These are phyloP conservation scores for Termitomyces heimii DNA, from an alignment of 768 basidiomycete species.

Conservation along the genomic window DNA sequence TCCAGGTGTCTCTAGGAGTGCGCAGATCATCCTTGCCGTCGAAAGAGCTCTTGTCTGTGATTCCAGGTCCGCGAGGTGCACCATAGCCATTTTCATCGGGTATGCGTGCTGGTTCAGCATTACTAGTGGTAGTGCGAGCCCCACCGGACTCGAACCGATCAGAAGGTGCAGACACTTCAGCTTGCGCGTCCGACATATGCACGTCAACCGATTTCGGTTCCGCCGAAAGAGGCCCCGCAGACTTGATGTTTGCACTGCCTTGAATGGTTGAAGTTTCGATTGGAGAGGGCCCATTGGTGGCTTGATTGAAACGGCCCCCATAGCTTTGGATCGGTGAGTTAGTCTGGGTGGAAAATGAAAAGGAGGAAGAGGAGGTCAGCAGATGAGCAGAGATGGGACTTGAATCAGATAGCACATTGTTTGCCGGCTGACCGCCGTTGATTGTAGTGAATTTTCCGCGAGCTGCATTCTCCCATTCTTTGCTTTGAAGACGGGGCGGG, in stretches of 20 bases:
- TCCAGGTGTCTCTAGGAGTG: slow-evolving; percentile 22
- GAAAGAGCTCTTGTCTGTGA: slow-evolving; percentile 18
- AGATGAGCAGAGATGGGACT: slow-evolving; percentile 4
- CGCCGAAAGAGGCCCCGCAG: slow-evolving; percentile 10
- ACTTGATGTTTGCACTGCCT: slow-evolving; percentile 15
- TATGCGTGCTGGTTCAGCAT: slow-evolving; percentile 9
- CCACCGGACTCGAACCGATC: slow-evolving; percentile 10
- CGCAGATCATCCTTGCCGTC: slow-evolving; percentile 24
- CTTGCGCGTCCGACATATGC: slow-evolving; percentile 10
- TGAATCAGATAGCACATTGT: slow-evolving; percentile 27
- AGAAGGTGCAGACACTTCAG: slow-evolving; percentile 9
- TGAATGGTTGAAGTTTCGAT: slow-evolving; percentile 21
- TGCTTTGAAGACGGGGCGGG: slow-evolving; percentile 21
- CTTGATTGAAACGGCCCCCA: slow-evolving; percentile 17
- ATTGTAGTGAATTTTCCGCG: slow-evolving; percentile 15
- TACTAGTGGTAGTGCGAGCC: slow-evolving; percentile 7
- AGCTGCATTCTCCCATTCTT: slow-evolving; percentile 20
- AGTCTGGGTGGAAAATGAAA: slow-evolving; percentile 11
- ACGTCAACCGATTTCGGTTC: slow-evolving; percentile 10
- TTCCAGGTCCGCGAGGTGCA: slow-evolving; percentile 16
- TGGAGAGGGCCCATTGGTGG: slow-evolving; percentile 11
- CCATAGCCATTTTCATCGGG: slow-evolving; percentile 21
- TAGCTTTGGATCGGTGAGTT: slow-evolving; percentile 16
- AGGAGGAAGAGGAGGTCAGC: slow-evolving; percentile 15
- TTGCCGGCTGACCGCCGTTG: slow-evolving; percentile 17